Percentiles rank a stretch among this genome's conserved stretches.
phyloP scores from a whole-genome alignment of 495 filamentous ascomycete genomes.

The Oidiodendron maius region DNA sequence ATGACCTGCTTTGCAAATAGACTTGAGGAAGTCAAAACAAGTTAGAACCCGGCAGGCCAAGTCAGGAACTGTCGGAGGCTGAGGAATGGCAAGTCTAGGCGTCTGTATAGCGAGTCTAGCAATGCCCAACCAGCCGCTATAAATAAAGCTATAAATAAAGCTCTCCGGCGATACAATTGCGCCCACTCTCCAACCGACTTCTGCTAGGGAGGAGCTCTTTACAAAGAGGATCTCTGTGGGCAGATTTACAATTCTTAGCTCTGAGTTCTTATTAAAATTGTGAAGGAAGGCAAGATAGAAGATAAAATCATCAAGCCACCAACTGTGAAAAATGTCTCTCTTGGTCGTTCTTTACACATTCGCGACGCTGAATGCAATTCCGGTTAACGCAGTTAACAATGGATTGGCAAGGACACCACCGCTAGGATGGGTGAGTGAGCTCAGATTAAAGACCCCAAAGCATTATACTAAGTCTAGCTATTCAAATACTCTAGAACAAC shows the following conservation, averaged over 20 bases:
- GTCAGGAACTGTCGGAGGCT: neutral
- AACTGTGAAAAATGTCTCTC: neutral
- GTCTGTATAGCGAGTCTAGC: neutral
- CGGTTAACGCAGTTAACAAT: constrained; percentile 10
- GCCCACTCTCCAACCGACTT: neutral
- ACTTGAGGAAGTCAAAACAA: neutral
- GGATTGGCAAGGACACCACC: constrained; percentile 16
- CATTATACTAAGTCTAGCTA: neutral
- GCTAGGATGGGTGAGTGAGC: constrained; percentile 15
- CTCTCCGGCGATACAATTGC: neutral
- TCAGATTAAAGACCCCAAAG: neutral
- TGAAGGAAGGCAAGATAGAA: neutral
- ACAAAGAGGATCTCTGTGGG: neutral
- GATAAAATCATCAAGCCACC: neutral
- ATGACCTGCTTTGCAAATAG: neutral
- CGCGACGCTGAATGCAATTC: neutral
- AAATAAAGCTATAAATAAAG: neutral
- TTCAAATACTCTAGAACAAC: constrained; percentile 8
- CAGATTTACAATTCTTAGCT: neutral
- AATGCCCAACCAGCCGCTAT: neutral
- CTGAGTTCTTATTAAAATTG: neutral
- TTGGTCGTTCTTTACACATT: neutral
- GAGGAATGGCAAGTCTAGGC: no score
- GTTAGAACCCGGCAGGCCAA: neutral
- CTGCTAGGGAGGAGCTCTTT: neutral